A percentile compares a stretch with the other conserved stretches of the same genome.
Conservation (phyloP, 768 basidiomycete genomes). For the Pleurotus platypus region DNA sequence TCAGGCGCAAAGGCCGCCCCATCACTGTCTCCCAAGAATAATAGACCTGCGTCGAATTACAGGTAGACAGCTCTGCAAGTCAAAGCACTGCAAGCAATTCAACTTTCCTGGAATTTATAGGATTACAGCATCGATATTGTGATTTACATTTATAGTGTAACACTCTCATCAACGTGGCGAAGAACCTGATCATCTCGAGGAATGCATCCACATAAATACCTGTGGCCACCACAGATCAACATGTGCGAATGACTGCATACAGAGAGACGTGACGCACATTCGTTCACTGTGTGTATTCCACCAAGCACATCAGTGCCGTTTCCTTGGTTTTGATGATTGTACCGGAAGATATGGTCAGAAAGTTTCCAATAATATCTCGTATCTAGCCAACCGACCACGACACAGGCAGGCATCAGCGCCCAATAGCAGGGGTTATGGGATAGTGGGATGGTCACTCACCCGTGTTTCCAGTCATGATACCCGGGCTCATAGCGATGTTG, state of each 20-base stretch:
- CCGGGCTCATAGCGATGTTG: slow-evolving; percentile 44
- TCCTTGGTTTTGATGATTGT: slow-evolving; percentile 42
- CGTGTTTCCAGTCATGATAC: slow-evolving; percentile 60
- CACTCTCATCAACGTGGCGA: slow-evolving; percentile 53
- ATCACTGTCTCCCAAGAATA: too few relatives aligned
- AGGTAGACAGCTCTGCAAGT: too few relatives aligned
- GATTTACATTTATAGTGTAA: slow-evolving; percentile 7
- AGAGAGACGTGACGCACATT: slow-evolving; percentile 40
- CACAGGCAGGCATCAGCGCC: background rate
- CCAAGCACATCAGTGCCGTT: slow-evolving; percentile 26
- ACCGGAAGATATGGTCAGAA: slow-evolving; percentile 66
- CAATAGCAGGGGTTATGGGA: background rate
- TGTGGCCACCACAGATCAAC: slow-evolving; percentile 16
- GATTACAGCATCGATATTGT: too few relatives aligned
- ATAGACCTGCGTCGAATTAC: too few relatives aligned
- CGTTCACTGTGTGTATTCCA: slow-evolving; percentile 69
- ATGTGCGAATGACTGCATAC: background rate
- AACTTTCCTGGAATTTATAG: too few relatives aligned
- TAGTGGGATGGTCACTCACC: slow-evolving; percentile 25
- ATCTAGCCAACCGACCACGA: slow-evolving; percentile 33
- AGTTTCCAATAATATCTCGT: slow-evolving; percentile 58
- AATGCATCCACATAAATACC: slow-evolving; percentile 48
- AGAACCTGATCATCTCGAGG: slow-evolving; percentile 66
- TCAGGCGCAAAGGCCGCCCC: too few relatives aligned
- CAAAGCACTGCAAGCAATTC: too few relatives aligned